Evolutionary conservation across 2,329 filamentous ascomycete species (phyloP), one percentile per base, ranked within the genome.

Genomic region (Coniochaeta sp.): DNA sequence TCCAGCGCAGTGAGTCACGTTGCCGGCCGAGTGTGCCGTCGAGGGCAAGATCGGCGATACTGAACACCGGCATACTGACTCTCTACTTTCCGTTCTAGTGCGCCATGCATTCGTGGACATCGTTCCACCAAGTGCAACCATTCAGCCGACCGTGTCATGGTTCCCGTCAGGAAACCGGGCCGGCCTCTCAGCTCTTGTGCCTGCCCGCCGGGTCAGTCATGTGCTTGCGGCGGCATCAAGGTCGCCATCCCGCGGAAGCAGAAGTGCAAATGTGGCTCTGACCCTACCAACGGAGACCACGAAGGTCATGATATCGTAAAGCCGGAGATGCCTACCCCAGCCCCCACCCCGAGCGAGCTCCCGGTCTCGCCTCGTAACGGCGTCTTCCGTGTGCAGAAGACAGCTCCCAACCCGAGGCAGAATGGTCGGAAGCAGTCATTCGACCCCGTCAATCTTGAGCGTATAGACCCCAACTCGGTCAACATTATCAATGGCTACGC

Each of bases 71-170:
- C 10, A 26, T 42, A 12, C 38, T 42, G 20, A 42, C 38, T 8
- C 22, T 18, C 22, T 26, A 12, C 20, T 12, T 20, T 13, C 12
- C 10, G 18, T n/a, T 26, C 22, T 59, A 89, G 85, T 68, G 82
- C 82, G 74, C 85, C 85, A 62, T 89, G 86, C 65, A 89, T 89
- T 59, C 82, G 85, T 61, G 86, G 86, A 52, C 86, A 89, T 67
- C 82, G 86, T 60, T 89, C 86, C 27, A 87, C 85, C 50, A 87
- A 86, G 72, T 89, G 86, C 67, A 83, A 79, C 47, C 86, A 89
- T 63, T 76, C 75, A 54, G 75, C 77, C 56, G 84, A 87, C 59
- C 80, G 85, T 53, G 70, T 87, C 30, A 82, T 89, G 75, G 73
- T 87, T 3, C 82, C 83, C 20, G 86, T 89, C 14, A 79, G 85